A percentile compares a stretch with the other conserved stretches of the same genome.
phyloP scores from a whole-genome alignment of 352 stramenopile species.

The Globisporangium takayamanum region DNA sequence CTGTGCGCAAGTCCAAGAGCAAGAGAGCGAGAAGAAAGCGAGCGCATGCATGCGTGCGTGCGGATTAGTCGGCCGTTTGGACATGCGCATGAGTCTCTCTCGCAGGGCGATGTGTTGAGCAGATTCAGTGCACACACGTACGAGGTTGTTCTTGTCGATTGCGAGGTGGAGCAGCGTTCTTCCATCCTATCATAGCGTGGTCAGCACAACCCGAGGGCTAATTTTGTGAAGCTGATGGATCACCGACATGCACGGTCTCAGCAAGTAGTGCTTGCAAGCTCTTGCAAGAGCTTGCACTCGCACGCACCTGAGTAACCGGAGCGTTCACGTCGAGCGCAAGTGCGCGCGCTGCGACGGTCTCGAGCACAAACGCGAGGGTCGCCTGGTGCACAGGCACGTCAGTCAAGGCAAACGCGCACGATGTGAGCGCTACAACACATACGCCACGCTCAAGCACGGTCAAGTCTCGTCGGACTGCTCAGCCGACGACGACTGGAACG shows the following conservation, averaged over 20 bases:
- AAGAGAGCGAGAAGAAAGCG: too few species aligned
- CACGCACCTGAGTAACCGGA: background rate
- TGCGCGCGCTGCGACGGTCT: conserved; percentile 2
- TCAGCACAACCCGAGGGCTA: too few species aligned
- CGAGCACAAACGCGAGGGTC: conserved; percentile 10
- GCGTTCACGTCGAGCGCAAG: conserved; percentile 7
- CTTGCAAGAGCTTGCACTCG: background rate
- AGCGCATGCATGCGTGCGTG: background rate
- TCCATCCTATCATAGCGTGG: conserved; percentile 15
- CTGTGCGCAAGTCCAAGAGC: too few species aligned
- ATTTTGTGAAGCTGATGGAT: too few species aligned
- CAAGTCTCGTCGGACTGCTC: too few species aligned
- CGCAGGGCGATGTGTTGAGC: too few species aligned
- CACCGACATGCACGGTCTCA: background rate
- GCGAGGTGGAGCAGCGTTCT: conserved; percentile 28
- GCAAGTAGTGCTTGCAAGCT: background rate
- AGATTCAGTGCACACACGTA: conserved; percentile 5
- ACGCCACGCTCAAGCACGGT: too few species aligned
- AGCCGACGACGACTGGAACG: too few species aligned
- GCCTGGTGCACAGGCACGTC: conserved; percentile 1
- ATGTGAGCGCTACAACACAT: too few species aligned
- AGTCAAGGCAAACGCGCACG: background rate
- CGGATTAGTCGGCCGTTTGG: background rate
- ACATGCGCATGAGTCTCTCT: too few species aligned
- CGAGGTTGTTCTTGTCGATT: conserved; percentile 22